Conservation (phyloP, 225 moss, liverwort and hornwort species). For the Pseudoscleropodium purum region DNA sequence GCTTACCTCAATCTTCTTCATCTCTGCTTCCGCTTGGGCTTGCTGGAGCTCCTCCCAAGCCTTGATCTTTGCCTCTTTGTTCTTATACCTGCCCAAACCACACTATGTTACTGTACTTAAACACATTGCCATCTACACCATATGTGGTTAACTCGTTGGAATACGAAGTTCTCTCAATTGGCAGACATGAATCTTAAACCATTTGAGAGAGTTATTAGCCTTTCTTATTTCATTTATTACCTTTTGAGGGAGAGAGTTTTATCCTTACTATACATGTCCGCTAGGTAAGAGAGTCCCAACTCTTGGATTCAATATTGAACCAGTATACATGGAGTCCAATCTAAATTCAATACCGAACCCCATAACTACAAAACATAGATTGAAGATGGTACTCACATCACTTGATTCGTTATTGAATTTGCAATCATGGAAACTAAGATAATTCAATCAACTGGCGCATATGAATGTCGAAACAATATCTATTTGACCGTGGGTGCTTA, state of each 20-base stretch:
- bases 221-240: neutral
- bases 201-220: neutral
- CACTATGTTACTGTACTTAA: neutral
- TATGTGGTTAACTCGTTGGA: neutral
- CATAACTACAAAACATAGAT: neutral
- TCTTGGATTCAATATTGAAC: neutral
- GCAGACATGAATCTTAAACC: neutral
- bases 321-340: neutral
- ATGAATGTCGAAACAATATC: neutral
- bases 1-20: constrained; percentile 33
- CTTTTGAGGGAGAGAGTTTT: neutral
- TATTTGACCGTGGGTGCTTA: neutral
- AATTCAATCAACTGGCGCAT: neutral
- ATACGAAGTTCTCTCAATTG: neutral
- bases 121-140: neutral
- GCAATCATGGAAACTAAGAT: neutral
- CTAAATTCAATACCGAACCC: neutral
- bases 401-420: neutral
- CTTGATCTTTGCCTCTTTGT: constrained; percentile 28
- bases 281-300: neutral
- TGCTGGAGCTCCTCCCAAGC: constrained; percentile 40
- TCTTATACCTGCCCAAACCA: constrained; percentile 10
- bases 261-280: neutral
- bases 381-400: neutral
- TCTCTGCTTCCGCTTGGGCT: constrained; percentile 30